phyloP scores from a whole-genome alignment of 2,329 filamentous ascomycete species.

The Sphaerulina musiva region DNA sequence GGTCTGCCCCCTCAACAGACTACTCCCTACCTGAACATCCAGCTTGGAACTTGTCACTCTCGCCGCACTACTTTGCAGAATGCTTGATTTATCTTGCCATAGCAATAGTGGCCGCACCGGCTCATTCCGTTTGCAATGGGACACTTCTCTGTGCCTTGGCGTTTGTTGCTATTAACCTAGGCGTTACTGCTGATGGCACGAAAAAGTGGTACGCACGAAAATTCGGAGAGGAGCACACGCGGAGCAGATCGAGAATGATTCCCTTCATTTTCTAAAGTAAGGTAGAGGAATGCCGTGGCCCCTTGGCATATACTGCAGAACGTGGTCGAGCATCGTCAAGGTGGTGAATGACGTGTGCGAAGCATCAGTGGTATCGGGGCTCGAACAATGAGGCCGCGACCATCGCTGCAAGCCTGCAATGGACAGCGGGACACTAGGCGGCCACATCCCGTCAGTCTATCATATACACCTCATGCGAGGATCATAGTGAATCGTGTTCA shows the following conservation, averaged over 20 bases:
- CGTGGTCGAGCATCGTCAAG: not conserved
- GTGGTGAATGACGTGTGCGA: conserved; percentile 43
- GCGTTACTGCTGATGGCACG: conserved; percentile 70
- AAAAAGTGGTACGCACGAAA: conserved; percentile 70
- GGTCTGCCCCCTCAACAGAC: conserved; percentile 54
- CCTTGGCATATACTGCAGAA: too few species aligned
- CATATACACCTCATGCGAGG: not conserved
- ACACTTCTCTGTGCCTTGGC: conserved; percentile 63
- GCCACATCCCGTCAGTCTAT: not conserved
- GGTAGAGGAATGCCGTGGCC: not conserved
- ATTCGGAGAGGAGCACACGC: conserved; percentile 62
- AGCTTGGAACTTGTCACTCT: conserved; percentile 66
- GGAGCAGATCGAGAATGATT: conserved; percentile 66
- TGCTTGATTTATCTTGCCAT: conserved; percentile 77
- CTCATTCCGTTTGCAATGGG: conserved; percentile 59
- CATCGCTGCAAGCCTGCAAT: too few species aligned
- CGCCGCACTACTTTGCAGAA: conserved; percentile 88
- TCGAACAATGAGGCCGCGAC: too few species aligned
- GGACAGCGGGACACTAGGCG: too few species aligned
- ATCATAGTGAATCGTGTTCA: not conserved
- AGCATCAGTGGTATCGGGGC: too few species aligned
- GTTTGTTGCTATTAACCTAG: conserved; percentile 75
- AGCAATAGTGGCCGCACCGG: conserved; percentile 65
- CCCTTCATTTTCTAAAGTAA: conserved; percentile 48
- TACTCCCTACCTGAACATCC: conserved; percentile 63